These are phyloP conservation scores for Prototheca cutis DNA, from an alignment of 163 green algal genomes.

Conservation along the genomic window DNA sequence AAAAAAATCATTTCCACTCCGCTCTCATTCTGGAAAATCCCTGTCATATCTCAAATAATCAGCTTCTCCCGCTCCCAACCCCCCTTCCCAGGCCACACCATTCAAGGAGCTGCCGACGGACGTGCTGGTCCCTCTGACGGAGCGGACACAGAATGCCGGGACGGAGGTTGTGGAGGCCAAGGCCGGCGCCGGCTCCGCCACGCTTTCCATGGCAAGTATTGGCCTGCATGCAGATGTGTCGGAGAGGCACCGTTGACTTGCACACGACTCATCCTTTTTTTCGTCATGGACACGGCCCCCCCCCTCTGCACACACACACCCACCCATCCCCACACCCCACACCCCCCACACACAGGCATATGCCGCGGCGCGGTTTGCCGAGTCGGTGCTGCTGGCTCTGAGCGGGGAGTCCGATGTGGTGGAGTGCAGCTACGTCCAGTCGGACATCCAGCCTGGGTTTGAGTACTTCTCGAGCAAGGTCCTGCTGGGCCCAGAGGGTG, in stretches of 20 bases:
- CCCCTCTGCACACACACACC: too few species aligned
- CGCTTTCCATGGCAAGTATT: constrained; percentile 90
- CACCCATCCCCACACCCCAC: too few species aligned
- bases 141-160: constrained; percentile 86
- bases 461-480: constrained; percentile 72
- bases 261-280: too few species aligned
- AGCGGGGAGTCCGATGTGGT: constrained; percentile 50
- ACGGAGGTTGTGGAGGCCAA: constrained; percentile 99
- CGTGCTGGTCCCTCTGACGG: constrained; percentile 50
- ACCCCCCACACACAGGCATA: too few species aligned
- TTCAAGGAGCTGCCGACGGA: constrained; percentile 46
- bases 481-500: constrained; percentile 54
- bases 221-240: too few species aligned
- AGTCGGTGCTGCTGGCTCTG: constrained; percentile 52
- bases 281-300: too few species aligned
- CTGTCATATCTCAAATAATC: too few species aligned
- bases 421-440: constrained; percentile 76
- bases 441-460: constrained; percentile 36
- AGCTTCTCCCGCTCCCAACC: too few species aligned
- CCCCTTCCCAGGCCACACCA: constrained; percentile 28
- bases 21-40: too few species aligned
- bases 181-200: constrained; percentile 85
- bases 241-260: too few species aligned
- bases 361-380: constrained; percentile 50
- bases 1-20: too few species aligned